Conservation (phyloP, 2,329 filamentous ascomycete genomes). For the Juglanconis sp. region DNA sequence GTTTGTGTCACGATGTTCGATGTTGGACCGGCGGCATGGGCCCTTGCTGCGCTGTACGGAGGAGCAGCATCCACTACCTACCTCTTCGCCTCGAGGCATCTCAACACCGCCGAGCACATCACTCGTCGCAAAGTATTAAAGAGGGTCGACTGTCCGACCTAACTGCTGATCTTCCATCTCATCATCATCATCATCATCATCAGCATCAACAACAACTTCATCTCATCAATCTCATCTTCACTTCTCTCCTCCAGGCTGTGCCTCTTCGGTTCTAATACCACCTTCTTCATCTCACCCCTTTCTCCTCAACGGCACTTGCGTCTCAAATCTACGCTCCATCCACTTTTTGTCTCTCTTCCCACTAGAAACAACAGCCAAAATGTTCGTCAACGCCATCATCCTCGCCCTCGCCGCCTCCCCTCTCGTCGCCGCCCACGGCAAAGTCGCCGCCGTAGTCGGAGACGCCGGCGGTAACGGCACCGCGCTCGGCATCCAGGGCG, state of each 20-base stretch:
- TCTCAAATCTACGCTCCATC: neutral
- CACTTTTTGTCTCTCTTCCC: neutral
- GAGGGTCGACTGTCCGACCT: neutral
- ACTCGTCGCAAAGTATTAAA: constrained; percentile 5
- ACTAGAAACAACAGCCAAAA: constrained; percentile 16
- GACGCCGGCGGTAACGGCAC: constrained; percentile 40
- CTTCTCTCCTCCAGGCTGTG: constrained; percentile 12
- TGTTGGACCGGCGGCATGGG: neutral
- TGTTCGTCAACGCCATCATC: constrained; percentile 27
- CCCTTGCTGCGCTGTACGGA: neutral
- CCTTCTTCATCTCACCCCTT: neutral
- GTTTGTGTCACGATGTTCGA: neutral
- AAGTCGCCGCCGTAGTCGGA: constrained; percentile 28
- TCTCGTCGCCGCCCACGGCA: constrained; percentile 31
- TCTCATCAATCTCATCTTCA: neutral
- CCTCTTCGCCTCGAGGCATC: neutral
- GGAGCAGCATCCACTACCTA: neutral
- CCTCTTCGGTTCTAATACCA: constrained; percentile 14
- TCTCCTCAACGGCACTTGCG: neutral
- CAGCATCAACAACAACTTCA: neutral
- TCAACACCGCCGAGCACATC: neutral
- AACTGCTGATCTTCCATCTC: neutral
- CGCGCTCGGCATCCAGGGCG: constrained; percentile 39
- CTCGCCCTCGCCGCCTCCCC: constrained; percentile 26
- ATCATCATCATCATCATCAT: neutral